Evolutionary conservation across 1,139 yeast species (phyloP).

Genomic region (Protomyces inundatus): DNA sequence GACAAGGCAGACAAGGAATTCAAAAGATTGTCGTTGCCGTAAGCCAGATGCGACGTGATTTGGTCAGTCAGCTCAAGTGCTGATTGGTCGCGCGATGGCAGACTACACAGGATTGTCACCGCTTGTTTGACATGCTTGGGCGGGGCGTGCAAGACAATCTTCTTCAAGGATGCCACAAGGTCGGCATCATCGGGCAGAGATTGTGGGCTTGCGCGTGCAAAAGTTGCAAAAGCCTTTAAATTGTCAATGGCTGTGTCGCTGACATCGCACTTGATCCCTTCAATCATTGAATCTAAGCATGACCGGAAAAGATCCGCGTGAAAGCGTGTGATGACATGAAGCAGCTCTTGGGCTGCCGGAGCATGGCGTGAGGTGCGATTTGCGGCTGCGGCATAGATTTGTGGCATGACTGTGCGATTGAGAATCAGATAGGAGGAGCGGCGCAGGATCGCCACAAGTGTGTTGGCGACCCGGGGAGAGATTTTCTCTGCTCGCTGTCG

Average conservation of each 20-base stretch:
- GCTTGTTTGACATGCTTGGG: conserved; percentile 65
- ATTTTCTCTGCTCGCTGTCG: conserved; percentile 36
- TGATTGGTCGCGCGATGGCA: conserved; percentile 42
- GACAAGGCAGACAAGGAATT: conserved; percentile 59
- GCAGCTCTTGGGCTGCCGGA: conserved; percentile 46
- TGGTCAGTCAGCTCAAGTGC: conserved; percentile 43
- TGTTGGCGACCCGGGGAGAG: conserved; percentile 23
- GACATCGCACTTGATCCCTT: conserved; percentile 28
- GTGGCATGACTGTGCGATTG: conserved; percentile 60
- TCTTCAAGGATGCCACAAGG: conserved; percentile 38
- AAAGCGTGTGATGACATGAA: conserved; percentile 56
- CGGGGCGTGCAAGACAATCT: conserved; percentile 50
- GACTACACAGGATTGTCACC: conserved; percentile 51
- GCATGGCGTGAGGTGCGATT: background rate
- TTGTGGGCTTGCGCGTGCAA: conserved; percentile 50
- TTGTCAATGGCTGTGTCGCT: conserved; percentile 37
- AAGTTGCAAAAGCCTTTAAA: conserved; percentile 58
- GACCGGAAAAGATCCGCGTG: conserved; percentile 62
- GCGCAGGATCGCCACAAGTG: conserved; percentile 54
- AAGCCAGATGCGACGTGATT: conserved; percentile 35
- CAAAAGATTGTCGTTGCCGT: conserved; percentile 41
- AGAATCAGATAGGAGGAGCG: conserved; percentile 59
- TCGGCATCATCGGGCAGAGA: conserved; percentile 38
- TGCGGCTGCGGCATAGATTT: conserved; percentile 44
- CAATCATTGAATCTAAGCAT: conserved; percentile 52